Evolutionary conservation across 2,329 filamentous ascomycete genomes (phyloP), one percentile per base, ranked within the genome.

Genomic region (Pseudocercospora cruenta): DNA sequence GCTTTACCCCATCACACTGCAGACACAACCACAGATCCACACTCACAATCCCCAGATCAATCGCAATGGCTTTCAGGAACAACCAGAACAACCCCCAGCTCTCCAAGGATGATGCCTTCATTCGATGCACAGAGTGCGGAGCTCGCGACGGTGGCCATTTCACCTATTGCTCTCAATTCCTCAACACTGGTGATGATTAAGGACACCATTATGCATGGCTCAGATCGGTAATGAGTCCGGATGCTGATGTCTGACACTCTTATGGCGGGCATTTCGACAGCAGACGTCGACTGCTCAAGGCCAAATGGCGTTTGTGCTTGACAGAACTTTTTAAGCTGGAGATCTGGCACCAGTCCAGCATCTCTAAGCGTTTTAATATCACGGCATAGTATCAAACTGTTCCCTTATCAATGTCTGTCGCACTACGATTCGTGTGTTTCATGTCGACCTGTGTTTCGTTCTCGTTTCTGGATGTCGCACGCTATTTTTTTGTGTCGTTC

Each of bases 81-180:
- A 28, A n/a, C 14, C 21, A 28, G 21, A 54, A 24, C 14, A 24
- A 4, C 24, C 14, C 14, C 51, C 51, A 62, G 36, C 49, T 62
- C 51, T 43, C 49, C 51, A 55, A 39, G 43, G 60, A 62, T 43
- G 60, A 62, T 28, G 60, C 60, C 22, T 47, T 62, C 51, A 62
- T 62, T 51, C 36, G 60, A 36, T 62, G 60, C 43, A 53, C 60
- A 28, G 53, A 53, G 3, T 62, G 60, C 22, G 60, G 60, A 14
- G 60, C 60, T 57, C 14, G 49, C n/a, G 33, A 62, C 47, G 60
- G 60, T 12, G 60, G 31, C 19, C 60, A 62, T 22, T 62, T 62
- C 9, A 26, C 39, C 21, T 62, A 62, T 43, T 62, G 60, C 51
- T 36, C 43, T 14, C 22, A 62, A 21, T 39, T 49, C 19, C 3